A percentile compares a stretch with the other conserved stretches of the same genome.
Evolutionary conservation across 2,329 filamentous ascomycete species (phyloP).

Genomic region (Trichoderma koningii): DNA sequence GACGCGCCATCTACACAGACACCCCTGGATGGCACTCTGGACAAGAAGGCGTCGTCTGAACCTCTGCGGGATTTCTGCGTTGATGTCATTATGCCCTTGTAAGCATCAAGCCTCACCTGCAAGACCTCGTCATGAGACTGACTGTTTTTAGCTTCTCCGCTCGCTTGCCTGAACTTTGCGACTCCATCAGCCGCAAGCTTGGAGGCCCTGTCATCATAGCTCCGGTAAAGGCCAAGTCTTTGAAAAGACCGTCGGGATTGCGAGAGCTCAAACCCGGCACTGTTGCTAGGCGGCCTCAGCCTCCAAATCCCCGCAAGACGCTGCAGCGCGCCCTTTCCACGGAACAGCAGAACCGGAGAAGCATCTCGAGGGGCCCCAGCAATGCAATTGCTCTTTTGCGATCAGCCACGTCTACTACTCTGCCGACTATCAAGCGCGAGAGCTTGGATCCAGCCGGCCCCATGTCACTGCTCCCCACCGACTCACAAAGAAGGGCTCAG

Average conservation of each 20-base stretch:
- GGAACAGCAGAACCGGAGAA: constrained; percentile 56
- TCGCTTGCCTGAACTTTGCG: constrained; percentile 71
- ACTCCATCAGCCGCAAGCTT: constrained; percentile 71
- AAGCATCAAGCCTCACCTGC: constrained; percentile 39
- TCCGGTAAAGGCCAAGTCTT: constrained; percentile 52
- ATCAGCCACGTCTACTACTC: constrained; percentile 64
- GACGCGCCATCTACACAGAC: constrained; percentile 48
- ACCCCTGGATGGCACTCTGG: constrained; percentile 40
- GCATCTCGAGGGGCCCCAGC: constrained; percentile 58
- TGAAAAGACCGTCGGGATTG: constrained; percentile 47
- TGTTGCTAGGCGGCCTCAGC: constrained; percentile 50
- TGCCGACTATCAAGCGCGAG: constrained; percentile 68
- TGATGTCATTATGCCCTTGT: constrained; percentile 80
- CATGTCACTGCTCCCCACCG: constrained; percentile 36
- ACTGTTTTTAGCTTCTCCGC: constrained; percentile 65
- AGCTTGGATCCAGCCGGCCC: constrained; percentile 58
- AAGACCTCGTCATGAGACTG: constrained; percentile 34
- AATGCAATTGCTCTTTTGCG: constrained; percentile 65
- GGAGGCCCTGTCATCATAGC: constrained; percentile 68
- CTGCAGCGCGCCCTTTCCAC: constrained; percentile 65
- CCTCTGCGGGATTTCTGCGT: constrained; percentile 75
- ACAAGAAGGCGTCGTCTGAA: constrained; percentile 54
- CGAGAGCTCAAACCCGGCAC: constrained; percentile 55
- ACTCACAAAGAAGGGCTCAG: constrained; percentile 43
- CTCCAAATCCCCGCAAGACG: constrained; percentile 50